Evolutionary conservation across 495 filamentous ascomycete genomes (phyloP), one percentile per base, ranked within the genome.

Genomic region (Aspergillus steynii): DNA sequence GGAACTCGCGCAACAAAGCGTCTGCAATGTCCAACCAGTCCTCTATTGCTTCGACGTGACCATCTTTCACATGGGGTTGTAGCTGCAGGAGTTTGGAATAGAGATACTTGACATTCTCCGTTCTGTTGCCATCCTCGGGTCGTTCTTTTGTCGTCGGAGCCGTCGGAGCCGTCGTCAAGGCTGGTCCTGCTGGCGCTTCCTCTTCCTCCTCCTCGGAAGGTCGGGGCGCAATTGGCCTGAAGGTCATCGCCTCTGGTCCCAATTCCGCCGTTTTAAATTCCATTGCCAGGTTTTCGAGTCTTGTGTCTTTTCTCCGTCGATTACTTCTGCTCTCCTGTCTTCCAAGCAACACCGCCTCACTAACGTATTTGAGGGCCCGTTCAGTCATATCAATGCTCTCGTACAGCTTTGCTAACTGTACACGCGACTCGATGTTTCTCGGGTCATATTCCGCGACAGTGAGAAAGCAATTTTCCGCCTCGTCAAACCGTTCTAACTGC

Each of bases 331-430:
- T 70, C 58, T 81, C 75, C 56, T 77, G 74, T 52, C 78, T 71
- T 26, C 75, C 78, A n/a, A 94, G 74, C 31, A 82, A 72, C 58
- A 93, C 81, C 6, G 90, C 86, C 69, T 95, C 87, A 53, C 88
- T 86, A 55, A 90, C 86, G 45, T 87, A 85, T 45, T 88, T 83
- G 59, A 90, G 82, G 0, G 92, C 93, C 63, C 93, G 83, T 58
- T 90, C 86, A 25, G 81, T 82, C 74, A 87, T 83, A 51, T 83
- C 82, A 29, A 85, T 80, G 25, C 82, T 82, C 68, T 95, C 90
- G 68, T 92, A 96, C 68, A 96, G 83, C 63, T 87, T 90, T 8
- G 89, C 91, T 15, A 97, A 78, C 61, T 88, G 80, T 14, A 90
- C 85, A 50, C 91, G 87, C 14, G 88, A 88, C 55, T 92, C 86